Evolutionary conservation across 2,329 filamentous ascomycete genomes (phyloP).

Genomic region (Colletotrichum siamense): DNA sequence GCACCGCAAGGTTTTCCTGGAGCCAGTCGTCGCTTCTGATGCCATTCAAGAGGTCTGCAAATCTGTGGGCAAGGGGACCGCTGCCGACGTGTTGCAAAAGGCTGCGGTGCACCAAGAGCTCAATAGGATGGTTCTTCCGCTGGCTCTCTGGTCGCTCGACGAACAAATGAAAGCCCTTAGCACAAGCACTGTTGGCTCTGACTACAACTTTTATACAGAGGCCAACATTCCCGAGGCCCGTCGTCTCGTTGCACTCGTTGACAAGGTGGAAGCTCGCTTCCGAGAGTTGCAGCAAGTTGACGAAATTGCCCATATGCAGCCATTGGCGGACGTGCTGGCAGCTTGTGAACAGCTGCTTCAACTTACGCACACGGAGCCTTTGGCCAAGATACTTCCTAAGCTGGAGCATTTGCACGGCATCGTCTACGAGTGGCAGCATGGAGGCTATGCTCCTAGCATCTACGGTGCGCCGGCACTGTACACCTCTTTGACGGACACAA

Average conservation of each 20-base stretch:
- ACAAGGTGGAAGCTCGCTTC: slow-evolving; percentile 75
- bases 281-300: slow-evolving; percentile 70
- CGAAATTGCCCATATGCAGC: slow-evolving; percentile 76
- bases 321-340: slow-evolving; percentile 75
- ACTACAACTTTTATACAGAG: slow-evolving; percentile 91
- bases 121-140: slow-evolving; percentile 67
- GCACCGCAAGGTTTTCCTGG: slow-evolving; percentile 61
- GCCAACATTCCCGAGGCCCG: slow-evolving; percentile 78
- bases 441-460: slow-evolving; percentile 81
- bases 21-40: slow-evolving; percentile 41
- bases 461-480: slow-evolving; percentile 75
- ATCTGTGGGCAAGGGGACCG: slow-evolving; percentile 45
- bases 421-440: slow-evolving; percentile 92
- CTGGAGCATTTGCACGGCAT: slow-evolving; percentile 86
- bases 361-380: slow-evolving; percentile 79
- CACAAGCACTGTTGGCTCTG: slow-evolving; percentile 37
- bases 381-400: slow-evolving; percentile 85
- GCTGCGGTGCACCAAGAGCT: slow-evolving; percentile 34
- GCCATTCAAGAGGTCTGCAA: slow-evolving; percentile 52
- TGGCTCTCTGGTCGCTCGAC: slow-evolving; percentile 68
- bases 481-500: slow-evolving; percentile 77
- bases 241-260: slow-evolving; percentile 72
- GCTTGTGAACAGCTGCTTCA: slow-evolving; percentile 78
- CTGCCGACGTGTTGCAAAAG: slow-evolving; percentile 28
- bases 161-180: slow-evolving; percentile 57